Evolutionary conservation across 805 yeast species (phyloP).

Genomic region (Starmerella cellae): DNA sequence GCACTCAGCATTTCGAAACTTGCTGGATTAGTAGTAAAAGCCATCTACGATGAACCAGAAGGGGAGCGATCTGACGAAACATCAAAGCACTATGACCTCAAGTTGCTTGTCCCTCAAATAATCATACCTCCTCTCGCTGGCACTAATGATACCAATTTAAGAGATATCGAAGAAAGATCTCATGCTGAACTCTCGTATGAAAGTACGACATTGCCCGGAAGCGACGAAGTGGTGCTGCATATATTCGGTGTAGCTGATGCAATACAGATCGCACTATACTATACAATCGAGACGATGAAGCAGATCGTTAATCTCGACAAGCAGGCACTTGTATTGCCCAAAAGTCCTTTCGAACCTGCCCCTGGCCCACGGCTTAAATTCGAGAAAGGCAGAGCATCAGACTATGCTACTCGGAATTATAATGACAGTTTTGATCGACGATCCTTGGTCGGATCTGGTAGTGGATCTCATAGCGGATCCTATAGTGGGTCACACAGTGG

Average conservation of each 20-base stretch:
- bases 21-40: constrained; percentile 57
- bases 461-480: neutral
- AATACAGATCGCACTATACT: constrained; percentile 68
- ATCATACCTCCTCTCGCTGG: constrained; percentile 75
- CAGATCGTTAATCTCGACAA: neutral
- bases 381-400: neutral
- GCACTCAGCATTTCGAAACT: constrained; percentile 72
- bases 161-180: constrained; percentile 70
- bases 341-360: neutral
- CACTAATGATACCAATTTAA: constrained; percentile 43
- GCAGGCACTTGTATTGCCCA: neutral
- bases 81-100: constrained; percentile 43
- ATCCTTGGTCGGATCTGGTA: neutral
- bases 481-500: neutral
- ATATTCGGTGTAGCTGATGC: constrained; percentile 77
- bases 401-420: neutral
- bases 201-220: constrained; percentile 54
- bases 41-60: constrained; percentile 52
- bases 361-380: neutral
- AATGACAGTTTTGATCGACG: neutral
- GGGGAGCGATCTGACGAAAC: constrained; percentile 42
- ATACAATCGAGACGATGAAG: constrained; percentile 42
- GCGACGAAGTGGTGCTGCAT: constrained; percentile 62
- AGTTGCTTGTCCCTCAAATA: constrained; percentile 61
- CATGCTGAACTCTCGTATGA: constrained; percentile 68